Percentiles rank a stretch among this genome's conserved stretches.
Evolutionary conservation across 345 rosid genomes (phyloP).

Genomic region (Balakata baccata): DNA sequence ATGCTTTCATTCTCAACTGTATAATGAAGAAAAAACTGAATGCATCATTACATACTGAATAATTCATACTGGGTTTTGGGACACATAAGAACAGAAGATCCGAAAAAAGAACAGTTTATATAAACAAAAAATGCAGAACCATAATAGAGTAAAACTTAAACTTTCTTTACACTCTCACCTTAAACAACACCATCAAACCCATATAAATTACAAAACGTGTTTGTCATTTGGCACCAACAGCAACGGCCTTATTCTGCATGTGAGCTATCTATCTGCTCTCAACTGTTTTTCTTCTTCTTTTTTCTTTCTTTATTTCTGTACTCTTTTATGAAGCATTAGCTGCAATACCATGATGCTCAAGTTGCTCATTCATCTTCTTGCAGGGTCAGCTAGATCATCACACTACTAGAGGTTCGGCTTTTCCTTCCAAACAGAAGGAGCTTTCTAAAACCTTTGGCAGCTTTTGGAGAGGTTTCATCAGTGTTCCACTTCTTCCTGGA

Average conservation of each 20-base stretch:
- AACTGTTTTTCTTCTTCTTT: not conserved
- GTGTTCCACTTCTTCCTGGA: constrained; percentile 87
- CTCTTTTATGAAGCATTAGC: not conserved
- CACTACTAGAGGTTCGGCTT: constrained; percentile 15
- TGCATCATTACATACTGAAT: too few relatives aligned
- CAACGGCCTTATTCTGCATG: constrained; percentile 34
- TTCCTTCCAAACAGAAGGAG: constrained; percentile 82
- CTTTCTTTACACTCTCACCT: constrained; percentile 20
- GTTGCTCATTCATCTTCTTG: not conserved
- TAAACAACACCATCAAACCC: constrained; percentile 7
- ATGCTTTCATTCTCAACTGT: not conserved
- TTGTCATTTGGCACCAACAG: constrained; percentile 29
- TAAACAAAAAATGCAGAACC: not conserved
- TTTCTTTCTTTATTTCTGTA: not conserved
- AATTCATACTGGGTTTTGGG: not conserved
- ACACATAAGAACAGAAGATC: constrained; percentile 8
- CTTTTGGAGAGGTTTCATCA: constrained; percentile 67
- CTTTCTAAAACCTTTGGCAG: constrained; percentile 79
- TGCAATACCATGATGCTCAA: too few relatives aligned
- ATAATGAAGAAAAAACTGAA: not conserved
- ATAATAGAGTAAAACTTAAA: not conserved
- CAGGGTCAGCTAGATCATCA: constrained; percentile 11
- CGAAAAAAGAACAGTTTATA: not conserved
- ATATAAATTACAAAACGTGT: constrained; percentile 21
- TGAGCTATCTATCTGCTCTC: constrained; percentile 8